phyloP scores from a whole-genome alignment of 2,329 filamentous ascomycete genomes.

The Penicillium sp. region DNA sequence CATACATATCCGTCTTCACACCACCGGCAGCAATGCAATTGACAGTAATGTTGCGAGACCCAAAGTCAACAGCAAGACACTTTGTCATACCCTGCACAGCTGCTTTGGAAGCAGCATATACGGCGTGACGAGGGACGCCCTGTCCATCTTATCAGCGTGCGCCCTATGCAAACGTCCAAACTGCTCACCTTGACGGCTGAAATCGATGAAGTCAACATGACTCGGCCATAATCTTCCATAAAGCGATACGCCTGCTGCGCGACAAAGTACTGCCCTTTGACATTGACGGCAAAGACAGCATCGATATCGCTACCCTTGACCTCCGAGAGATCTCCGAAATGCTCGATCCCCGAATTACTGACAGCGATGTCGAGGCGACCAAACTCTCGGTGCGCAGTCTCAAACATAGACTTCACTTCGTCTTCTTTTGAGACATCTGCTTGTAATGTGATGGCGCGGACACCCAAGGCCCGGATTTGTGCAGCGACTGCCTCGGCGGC shows the following conservation, averaged over 20 bases:
- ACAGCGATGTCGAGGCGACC: conserved; percentile 24
- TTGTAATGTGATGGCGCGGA: conserved; percentile 18
- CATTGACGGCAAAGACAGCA: conserved; percentile 23
- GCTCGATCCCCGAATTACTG: conserved; percentile 26
- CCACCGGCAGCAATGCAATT: conserved; percentile 27
- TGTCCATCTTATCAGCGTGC: neutral
- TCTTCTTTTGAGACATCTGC: conserved; percentile 21
- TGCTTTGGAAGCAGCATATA: conserved; percentile 25
- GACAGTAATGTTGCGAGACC: conserved; percentile 23
- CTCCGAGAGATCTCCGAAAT: conserved; percentile 16
- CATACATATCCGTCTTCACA: conserved; percentile 27
- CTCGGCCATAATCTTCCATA: conserved; percentile 21
- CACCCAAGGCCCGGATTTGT: conserved; percentile 13
- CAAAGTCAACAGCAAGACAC: conserved; percentile 26
- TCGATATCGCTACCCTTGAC: conserved; percentile 22
- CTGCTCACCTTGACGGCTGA: conserved; percentile 23
- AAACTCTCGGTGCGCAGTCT: conserved; percentile 15
- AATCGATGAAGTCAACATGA: conserved; percentile 26
- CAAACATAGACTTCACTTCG: conserved; percentile 20
- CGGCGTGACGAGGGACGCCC: conserved; percentile 23
- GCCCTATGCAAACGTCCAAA: neutral
- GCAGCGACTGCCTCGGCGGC: conserved; percentile 16
- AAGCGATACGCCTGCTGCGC: conserved; percentile 23
- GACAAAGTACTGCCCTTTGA: conserved; percentile 28
- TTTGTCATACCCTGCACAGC: conserved; percentile 27